Percentiles rank a stretch among this genome's conserved stretches.
phyloP scores from a whole-genome alignment of 306 rosid species.

The Cicer pinnatifidum region DNA sequence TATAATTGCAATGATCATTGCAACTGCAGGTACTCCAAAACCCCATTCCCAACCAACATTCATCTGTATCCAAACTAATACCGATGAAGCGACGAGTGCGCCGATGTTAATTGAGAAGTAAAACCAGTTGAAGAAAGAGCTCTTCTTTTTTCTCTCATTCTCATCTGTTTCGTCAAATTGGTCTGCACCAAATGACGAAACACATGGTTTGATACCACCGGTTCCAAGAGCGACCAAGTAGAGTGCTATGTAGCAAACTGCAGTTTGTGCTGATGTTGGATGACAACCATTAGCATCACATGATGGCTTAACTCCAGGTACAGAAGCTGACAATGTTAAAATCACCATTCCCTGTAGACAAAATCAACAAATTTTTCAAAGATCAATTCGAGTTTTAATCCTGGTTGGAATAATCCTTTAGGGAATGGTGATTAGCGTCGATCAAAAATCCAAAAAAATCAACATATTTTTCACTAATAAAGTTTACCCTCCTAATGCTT shows the following conservation, averaged over 20 bases:
- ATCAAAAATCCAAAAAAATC: too few relatives aligned
- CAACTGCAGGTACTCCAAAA: conserved; percentile 82
- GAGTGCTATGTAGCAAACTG: conserved; percentile 59
- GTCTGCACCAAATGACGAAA: conserved; percentile 87
- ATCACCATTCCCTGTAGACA: conserved; percentile 61
- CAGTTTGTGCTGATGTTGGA: conserved; percentile 56
- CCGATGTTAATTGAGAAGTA: conserved; percentile 82
- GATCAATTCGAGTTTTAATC: too few relatives aligned
- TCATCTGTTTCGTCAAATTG: conserved; percentile 77
- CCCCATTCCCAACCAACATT: conserved; percentile 95
- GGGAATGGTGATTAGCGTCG: too few relatives aligned
- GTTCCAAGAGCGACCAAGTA: conserved; percentile 87
- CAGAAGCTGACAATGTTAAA: conserved; percentile 66
- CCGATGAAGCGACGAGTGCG: conserved; percentile 74
- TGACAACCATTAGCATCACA: conserved; percentile 62
- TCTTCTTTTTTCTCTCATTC: conserved; percentile 62
- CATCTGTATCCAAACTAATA: conserved; percentile 82
- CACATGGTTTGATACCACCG: conserved; percentile 91
- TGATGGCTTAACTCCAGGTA: conserved; percentile 62
- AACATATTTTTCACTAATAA: too few relatives aligned
- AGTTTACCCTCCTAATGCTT: background rate
- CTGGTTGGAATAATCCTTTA: too few relatives aligned
- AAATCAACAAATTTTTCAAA: background rate
- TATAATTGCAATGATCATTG: conserved; percentile 70
- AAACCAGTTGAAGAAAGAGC: conserved; percentile 89